These are phyloP conservation scores for Gossypium armourianum DNA, from an alignment of 441 rosid species.

Conservation along the genomic window DNA sequence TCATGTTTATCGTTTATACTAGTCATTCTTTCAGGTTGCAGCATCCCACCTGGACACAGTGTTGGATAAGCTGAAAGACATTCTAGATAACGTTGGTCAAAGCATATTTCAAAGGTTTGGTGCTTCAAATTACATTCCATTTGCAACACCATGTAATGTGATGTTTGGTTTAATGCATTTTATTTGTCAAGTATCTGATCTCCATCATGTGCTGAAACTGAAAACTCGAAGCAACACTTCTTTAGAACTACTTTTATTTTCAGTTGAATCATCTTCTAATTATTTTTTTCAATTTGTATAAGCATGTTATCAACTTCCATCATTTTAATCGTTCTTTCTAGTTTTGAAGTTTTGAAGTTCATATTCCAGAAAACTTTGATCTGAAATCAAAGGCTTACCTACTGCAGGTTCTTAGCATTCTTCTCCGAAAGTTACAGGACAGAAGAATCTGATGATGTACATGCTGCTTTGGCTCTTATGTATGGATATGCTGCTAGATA, in stretches of 20 bases:
- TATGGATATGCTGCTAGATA: conserved; percentile 99
- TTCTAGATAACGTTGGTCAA: conserved; percentile 74
- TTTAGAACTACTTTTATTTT: neutral
- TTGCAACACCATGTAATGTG: conserved; percentile 11
- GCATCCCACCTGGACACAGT: conserved; percentile 95
- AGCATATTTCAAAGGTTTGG: conserved; percentile 74
- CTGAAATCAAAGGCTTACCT: conserved; percentile 12
- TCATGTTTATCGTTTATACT: conserved; percentile 16
- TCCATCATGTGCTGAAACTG: neutral
- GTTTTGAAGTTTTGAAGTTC: conserved; percentile 2
- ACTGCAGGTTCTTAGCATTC: conserved; percentile 68
- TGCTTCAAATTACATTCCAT: neutral
- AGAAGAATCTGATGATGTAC: conserved; percentile 92
- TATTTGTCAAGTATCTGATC: neutral
- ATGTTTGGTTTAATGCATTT: neutral
- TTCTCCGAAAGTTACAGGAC: conserved; percentile 69
- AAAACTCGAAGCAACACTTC: neutral
- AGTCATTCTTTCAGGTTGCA: conserved; percentile 58
- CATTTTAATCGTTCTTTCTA: neutral
- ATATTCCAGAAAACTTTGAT: neutral
- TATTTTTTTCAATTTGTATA: neutral
- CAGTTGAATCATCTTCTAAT: neutral
- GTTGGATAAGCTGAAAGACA: conserved; percentile 77
- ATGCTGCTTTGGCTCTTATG: conserved; percentile 98
- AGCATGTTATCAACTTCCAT: neutral